Evolutionary conservation across 768 basidiomycete species (phyloP), one percentile per base, ranked within the genome.

Genomic region (Podaxis sp.): DNA sequence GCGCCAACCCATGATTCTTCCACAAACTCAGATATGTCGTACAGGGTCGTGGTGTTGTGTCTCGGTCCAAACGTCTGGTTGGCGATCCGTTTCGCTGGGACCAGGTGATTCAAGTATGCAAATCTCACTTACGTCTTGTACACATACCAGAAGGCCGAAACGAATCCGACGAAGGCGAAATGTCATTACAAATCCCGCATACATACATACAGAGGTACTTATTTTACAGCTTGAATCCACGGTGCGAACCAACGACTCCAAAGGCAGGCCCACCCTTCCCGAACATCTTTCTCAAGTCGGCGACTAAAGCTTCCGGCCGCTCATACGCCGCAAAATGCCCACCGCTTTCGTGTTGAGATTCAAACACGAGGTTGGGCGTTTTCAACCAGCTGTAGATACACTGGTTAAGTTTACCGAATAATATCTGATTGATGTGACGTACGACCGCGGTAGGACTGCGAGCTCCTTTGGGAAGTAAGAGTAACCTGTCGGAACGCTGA

Each of bases 321-420:
- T 87, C 86, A 64, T 80, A 68, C 0, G 86, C 79, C 9, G 85
- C 82, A 67, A 88, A 87, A 69, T 87, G 87, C 1, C 87, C 86
- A 4, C 87, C 86, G 5, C 68, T 68, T 1, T 74, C 73, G 56
- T 87, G 86, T 15, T 77, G 72, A 3, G 77, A 72, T 64, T 82
- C 77, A 57, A 83, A 85, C 3, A 87, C 81, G 57, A 66, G 72
- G 74, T 66, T 79, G 64, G 53, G 72, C 13, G 57, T 70, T 66
- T 36, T 73, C 66, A 64, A 26, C 84, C 84, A 87, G 12, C 84
- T 86, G 1, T 22, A 64, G 11, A 30, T 13, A 13, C 26, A 30
- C 39, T 24, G 54, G 19, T 55, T 55, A 6, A 49, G 22, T 59
- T 30, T n/a, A 61, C 24, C 57, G 5, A 24, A 19, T 39, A 15